These are phyloP conservation scores for Naganishia kalamii DNA, from an alignment of 768 basidiomycete species.

Conservation along the genomic window DNA sequence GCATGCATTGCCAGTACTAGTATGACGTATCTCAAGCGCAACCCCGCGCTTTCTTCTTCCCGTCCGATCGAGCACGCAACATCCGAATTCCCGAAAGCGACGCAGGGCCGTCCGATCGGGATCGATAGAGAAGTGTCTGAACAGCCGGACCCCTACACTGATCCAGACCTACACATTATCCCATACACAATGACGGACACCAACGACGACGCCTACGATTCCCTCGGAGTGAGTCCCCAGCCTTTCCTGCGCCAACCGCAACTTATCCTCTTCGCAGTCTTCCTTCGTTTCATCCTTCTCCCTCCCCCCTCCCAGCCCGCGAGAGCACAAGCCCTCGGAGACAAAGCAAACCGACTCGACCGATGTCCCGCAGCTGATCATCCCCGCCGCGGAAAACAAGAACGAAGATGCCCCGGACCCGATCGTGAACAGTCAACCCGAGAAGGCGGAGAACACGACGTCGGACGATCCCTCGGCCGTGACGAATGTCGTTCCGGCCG, in stretches of 20 bases:
- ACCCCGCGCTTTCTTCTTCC: background rate
- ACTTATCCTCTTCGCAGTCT: slow-evolving; percentile 17
- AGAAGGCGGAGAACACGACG: background rate
- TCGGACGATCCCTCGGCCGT: slow-evolving; percentile 26
- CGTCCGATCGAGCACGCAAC: background rate
- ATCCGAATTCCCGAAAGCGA: background rate
- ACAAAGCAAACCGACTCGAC: slow-evolving; percentile 37
- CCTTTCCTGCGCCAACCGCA: background rate
- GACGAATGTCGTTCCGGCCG: slow-evolving; percentile 16
- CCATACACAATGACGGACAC: background rate
- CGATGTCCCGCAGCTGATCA: slow-evolving; percentile 20
- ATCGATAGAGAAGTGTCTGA: too few species aligned
- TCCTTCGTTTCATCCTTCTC: slow-evolving; percentile 30
- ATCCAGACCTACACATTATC: too few species aligned
- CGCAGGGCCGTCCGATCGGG: background rate
- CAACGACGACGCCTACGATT: slow-evolving; percentile 11
- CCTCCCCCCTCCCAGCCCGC: slow-evolving; percentile 28
- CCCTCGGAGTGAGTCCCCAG: slow-evolving; percentile 8
- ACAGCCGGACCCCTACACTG: too few species aligned
- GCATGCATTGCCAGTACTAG: too few species aligned
- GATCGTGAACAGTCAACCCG: background rate
- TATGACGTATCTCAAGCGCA: background rate
- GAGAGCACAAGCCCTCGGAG: slow-evolving; percentile 7
- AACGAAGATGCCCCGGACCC: slow-evolving; percentile 19
- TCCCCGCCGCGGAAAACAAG: slow-evolving; percentile 22